These are phyloP conservation scores for Suhomyces faveliae DNA, from an alignment of 805 yeast species.

Conservation along the genomic window DNA sequence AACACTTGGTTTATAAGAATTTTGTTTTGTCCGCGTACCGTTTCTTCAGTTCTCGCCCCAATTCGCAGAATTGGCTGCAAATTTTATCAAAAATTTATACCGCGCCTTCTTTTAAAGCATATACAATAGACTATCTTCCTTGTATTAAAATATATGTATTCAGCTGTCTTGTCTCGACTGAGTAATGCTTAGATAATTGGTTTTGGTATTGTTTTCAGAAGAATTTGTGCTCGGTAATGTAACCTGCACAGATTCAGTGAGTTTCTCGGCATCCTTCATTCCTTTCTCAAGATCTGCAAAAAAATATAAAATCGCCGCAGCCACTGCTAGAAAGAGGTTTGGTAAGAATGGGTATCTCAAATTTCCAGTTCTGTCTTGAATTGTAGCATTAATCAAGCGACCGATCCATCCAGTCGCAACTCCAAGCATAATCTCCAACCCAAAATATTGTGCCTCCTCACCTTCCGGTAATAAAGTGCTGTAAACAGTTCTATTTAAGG, in stretches of 20 bases:
- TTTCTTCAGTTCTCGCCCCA: too few species aligned
- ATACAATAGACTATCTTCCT: not conserved
- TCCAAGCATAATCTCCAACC: slow-evolving; percentile 40
- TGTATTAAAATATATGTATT: not conserved
- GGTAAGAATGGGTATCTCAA: slow-evolving; percentile 39
- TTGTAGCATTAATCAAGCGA: slow-evolving; percentile 34
- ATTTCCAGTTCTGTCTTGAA: slow-evolving; percentile 39
- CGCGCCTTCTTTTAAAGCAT: too few species aligned
- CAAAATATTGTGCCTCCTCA: slow-evolving; percentile 44
- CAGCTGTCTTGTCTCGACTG: not conserved
- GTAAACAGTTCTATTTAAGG: slow-evolving; percentile 36
- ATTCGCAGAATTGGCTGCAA: not conserved
- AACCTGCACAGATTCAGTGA: not conserved
- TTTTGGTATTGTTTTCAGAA: not conserved
- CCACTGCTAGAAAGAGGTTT: slow-evolving; percentile 28
- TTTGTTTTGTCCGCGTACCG: too few species aligned
- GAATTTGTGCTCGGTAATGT: not conserved
- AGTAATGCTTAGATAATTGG: not conserved
- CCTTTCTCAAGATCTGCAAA: slow-evolving; percentile 33
- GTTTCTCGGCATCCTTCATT: slow-evolving; percentile 22
- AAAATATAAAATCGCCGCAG: slow-evolving; percentile 23
- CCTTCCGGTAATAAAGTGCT: slow-evolving; percentile 40
- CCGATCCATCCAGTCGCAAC: slow-evolving; percentile 44
- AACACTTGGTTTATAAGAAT: too few species aligned
- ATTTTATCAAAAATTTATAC: not conserved